Evolutionary conservation across 176 grass and related monocot genomes (phyloP).

Genomic region (Zoysia japonica): DNA sequence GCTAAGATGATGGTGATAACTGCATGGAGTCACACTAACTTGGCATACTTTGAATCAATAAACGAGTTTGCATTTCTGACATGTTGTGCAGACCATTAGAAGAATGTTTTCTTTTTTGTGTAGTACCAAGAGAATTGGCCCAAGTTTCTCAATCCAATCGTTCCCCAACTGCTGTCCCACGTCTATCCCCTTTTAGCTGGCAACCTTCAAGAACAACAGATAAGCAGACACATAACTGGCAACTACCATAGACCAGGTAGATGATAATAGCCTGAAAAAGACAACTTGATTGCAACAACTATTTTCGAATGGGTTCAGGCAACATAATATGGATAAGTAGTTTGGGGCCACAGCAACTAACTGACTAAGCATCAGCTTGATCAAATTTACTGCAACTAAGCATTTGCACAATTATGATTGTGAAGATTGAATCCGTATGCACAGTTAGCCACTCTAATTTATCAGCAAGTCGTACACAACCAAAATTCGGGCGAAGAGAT

Average conservation of each 20-base stretch:
- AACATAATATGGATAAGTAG: neutral
- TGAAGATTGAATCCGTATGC: neutral
- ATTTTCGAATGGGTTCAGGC: neutral
- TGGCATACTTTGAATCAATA: neutral
- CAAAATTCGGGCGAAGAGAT: constrained; percentile 4
- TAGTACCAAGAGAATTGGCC: neutral
- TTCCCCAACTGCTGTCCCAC: neutral
- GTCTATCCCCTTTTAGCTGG: neutral
- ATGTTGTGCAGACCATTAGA: neutral
- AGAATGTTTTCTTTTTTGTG: neutral
- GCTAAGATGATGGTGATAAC: neutral
- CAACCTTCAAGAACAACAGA: neutral
- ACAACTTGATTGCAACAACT: constrained; percentile 17
- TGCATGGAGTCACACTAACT: neutral
- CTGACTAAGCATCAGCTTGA: neutral
- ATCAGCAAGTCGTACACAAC: neutral
- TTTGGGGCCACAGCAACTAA: neutral
- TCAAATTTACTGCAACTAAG: neutral
- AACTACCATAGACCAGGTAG: neutral
- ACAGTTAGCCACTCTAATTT: neutral
- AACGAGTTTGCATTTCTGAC: neutral
- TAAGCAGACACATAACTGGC: neutral
- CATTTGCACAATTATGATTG: neutral
- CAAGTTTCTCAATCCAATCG: neutral
- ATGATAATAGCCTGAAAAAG: neutral